Conservation (phyloP, 352 stramenopile genomes). For the Globisporangium irregulare region DNA sequence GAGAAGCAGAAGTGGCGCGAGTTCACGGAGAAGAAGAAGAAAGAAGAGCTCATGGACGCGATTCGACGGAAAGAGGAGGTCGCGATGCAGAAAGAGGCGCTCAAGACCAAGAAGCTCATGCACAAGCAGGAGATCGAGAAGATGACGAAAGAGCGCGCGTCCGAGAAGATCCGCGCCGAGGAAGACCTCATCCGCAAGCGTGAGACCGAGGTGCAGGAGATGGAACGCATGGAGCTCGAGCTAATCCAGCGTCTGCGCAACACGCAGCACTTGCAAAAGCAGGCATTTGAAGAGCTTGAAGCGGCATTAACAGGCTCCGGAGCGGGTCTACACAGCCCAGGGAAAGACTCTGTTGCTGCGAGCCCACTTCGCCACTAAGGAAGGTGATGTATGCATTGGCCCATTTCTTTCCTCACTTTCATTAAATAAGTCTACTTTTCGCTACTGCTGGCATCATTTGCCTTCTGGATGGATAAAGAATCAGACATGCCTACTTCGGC, state of each 20-base stretch:
- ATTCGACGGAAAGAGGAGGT: conserved; percentile 74
- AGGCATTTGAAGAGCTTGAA: conserved; percentile 84
- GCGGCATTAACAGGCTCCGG: conserved; percentile 57
- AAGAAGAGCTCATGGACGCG: conserved; percentile 58
- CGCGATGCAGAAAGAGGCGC: conserved; percentile 57
- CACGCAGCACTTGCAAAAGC: conserved; percentile 83
- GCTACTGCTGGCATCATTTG: not conserved
- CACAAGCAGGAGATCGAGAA: conserved; percentile 76
- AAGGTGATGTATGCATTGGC: not conserved
- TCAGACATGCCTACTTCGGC: not conserved
- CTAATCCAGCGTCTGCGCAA: conserved; percentile 80
- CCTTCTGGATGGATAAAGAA: not conserved
- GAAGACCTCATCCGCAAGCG: conserved; percentile 58
- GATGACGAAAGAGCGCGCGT: conserved; percentile 53
- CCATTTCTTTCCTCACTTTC: not conserved
- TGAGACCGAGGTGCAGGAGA: conserved; percentile 72
- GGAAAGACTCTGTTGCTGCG: conserved; percentile 21
- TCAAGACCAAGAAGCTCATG: conserved; percentile 62
- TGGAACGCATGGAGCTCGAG: conserved; percentile 79
- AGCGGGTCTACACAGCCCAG: conserved; percentile 22
- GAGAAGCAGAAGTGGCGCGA: conserved; percentile 81
- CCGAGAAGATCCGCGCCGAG: conserved; percentile 61
- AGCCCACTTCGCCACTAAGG: conserved; percentile 20
- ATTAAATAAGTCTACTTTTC: conserved; percentile 1
- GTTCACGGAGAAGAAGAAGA: conserved; percentile 60